Base-by-base conservation (phyloP, 1,284 basidiomycete genomes). In the Boletus sp. region DNA sequence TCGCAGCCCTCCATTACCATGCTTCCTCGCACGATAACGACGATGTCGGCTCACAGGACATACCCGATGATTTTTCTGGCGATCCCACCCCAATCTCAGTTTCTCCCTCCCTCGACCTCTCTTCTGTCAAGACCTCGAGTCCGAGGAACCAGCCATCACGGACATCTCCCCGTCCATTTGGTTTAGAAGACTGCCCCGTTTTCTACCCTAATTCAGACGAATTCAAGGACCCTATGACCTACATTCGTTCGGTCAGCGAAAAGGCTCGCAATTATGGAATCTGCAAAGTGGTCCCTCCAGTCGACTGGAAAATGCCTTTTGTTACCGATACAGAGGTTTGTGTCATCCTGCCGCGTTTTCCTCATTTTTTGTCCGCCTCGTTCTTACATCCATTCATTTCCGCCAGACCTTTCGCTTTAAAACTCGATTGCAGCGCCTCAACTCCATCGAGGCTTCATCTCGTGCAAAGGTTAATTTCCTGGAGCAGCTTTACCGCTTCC, bases 401-500 rank as follows among this genome's bases (percentile, higher is more conserved):
- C 47, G 52, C 41, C 70, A 95, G 89, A 75, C 75, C 50, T 94
- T 94, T 71, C 88, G 90, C 54, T 99, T 99, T 74, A 93, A 91
- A 69, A 99, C 95, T 42, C 84, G 96, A 43, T 73, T 98, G 41
- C 94, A 98, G 72, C 83, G 89, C 49, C 78, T 99, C 61, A 98
- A 98, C 69, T 94, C 92, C 55, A 93, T 99, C 58, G 95, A 97
- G 71, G 96, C 96, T 13, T 91, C 94, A 43, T 94, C 94, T 44
- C 79, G 96, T 55, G 95, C 95, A 36, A 95, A 96, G 68, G 75
- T 97, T 66, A 98, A 97, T 74, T 99, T 97, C 70, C 72, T 96
- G 57, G 95, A 99, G 69, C 94, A 97, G 69, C 79, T 99, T 34
- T 94, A 94, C 71, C 87, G 89, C 57, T 94, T 85, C 66, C 89